Evolutionary conservation across 1,139 yeast genomes (phyloP).

Genomic region (Yamadazyma spencermartinsiae): DNA sequence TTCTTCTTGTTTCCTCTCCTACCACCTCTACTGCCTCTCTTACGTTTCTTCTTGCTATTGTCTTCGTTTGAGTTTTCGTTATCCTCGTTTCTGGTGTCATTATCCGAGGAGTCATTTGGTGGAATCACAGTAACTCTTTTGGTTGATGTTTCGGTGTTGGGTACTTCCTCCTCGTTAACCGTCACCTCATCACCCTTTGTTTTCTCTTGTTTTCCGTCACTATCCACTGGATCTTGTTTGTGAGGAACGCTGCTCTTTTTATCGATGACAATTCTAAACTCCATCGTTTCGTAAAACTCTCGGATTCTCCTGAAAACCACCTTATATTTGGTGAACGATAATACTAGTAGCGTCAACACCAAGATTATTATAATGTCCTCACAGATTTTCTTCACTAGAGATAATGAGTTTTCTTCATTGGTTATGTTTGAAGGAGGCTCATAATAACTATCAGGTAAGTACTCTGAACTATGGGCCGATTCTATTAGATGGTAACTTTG

Average conservation of each 20-base stretch:
- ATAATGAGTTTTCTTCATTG: constrained; percentile 6
- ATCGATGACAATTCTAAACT: neutral
- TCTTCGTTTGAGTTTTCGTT: constrained; percentile 8
- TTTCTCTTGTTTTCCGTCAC: neutral
- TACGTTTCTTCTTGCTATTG: constrained; percentile 50
- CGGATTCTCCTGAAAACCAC: constrained; percentile 15
- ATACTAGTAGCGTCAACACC: constrained; percentile 27
- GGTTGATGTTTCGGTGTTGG: neutral
- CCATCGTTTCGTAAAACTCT: neutral
- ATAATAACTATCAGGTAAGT: constrained; percentile 8
- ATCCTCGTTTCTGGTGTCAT: constrained; percentile 8
- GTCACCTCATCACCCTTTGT: neutral
- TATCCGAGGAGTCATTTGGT: constrained; percentile 21
- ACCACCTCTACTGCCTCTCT: constrained; percentile 88
- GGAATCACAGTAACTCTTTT: constrained; percentile 34
- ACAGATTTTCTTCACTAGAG: constrained; percentile 33
- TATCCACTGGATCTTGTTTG: neutral
- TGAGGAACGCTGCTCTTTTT: neutral
- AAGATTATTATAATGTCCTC: constrained; percentile 52
- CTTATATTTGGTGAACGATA: constrained; percentile 40
- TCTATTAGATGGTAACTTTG: constrained; percentile 9
- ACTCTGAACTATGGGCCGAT: constrained; percentile 6
- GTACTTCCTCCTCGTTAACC: neutral
- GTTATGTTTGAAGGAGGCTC: neutral
- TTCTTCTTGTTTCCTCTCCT: constrained; percentile 48